These are phyloP conservation scores for Lumnitzera racemosa DNA, from an alignment of 345 rosid species.

Conservation along the genomic window DNA sequence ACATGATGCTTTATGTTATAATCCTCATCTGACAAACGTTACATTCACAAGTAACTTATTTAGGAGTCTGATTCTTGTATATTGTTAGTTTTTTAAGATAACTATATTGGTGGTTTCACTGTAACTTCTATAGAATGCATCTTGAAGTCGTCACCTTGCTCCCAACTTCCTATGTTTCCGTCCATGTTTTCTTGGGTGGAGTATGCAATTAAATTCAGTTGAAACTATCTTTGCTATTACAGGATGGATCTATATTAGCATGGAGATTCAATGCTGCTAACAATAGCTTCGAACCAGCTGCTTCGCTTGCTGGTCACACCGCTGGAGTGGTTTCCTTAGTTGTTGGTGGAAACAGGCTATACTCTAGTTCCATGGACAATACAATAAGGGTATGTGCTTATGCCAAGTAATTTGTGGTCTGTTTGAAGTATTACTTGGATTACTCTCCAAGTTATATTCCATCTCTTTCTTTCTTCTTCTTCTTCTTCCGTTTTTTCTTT, in stretches of 20 bases:
- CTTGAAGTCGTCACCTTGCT: too few relatives aligned
- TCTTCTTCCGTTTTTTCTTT: neutral
- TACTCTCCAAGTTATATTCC: neutral
- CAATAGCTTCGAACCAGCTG: slow-evolving; percentile 76
- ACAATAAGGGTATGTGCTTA: slow-evolving; percentile 49
- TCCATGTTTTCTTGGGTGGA: neutral
- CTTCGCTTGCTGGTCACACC: slow-evolving; percentile 60
- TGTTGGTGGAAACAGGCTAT: slow-evolving; percentile 86
- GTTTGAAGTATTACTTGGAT: too few relatives aligned
- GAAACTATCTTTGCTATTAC: slow-evolving; percentile 15
- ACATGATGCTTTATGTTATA: too few relatives aligned
- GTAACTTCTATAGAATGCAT: too few relatives aligned
- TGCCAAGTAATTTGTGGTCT: too few relatives aligned
- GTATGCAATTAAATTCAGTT: neutral
- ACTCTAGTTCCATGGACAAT: slow-evolving; percentile 96
- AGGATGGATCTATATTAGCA: slow-evolving; percentile 84
- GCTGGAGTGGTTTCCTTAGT: slow-evolving; percentile 75
- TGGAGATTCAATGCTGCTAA: slow-evolving; percentile 77
- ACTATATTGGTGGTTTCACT: too few relatives aligned
- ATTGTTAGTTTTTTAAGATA: too few relatives aligned
- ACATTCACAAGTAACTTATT: too few relatives aligned
- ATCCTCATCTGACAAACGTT: too few relatives aligned
- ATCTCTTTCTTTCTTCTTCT: neutral
- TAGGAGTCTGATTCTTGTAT: too few relatives aligned
- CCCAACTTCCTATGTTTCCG: neutral